Evolutionary conservation across 805 yeast genomes (phyloP), one percentile per base, ranked within the genome.

Genomic region (Deakozyma indianensis): DNA sequence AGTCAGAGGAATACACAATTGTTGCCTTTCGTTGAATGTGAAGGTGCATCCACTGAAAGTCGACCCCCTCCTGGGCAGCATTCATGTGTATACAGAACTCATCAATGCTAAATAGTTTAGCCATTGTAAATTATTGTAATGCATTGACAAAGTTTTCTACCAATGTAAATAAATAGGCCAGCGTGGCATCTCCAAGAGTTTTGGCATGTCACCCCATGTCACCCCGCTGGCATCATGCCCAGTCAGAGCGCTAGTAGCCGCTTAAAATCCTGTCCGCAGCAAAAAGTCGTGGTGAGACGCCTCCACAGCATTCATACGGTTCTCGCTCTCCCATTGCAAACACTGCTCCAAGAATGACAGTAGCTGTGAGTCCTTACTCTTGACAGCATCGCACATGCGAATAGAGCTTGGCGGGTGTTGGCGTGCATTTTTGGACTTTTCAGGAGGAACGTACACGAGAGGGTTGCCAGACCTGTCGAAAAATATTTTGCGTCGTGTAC

Each of bases 291-390:
- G 71, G 22, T 49, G 48, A 22, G 64, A 51, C 1, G 69, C 71
- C 11, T 60, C 58, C 1, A 51, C 49, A 1, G 71, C 61, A 9
- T 56, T 56, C 42, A 62, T 44, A 3, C 72, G 59, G 70, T 73
- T 38, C 57, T 58, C 28, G 80, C 96, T 71, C 75, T 85, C 51
- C 77, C 92, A 65, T 76, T 79, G 65, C 78, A 90, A 49, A 75
- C 75, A 48, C 66, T 55, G 61, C 73, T 87, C 59, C 73, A 87
- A 51, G 47, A 68, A 68, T 32, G 38, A 32, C n/a, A 59, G 22
- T 24, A 62, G 50, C n/a, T 50, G 55, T 3, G 48, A 45, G 45
- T 60, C 62, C 11, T 50, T 48, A 4, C 54, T 44, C 41, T 51
- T 49, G 24, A 64, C 43, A 11, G 52, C 61, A 21, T 49, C 53